These are phyloP conservation scores for Blastocystis sp. DNA, from an alignment of 352 stramenopile species.

Conservation along the genomic window DNA sequence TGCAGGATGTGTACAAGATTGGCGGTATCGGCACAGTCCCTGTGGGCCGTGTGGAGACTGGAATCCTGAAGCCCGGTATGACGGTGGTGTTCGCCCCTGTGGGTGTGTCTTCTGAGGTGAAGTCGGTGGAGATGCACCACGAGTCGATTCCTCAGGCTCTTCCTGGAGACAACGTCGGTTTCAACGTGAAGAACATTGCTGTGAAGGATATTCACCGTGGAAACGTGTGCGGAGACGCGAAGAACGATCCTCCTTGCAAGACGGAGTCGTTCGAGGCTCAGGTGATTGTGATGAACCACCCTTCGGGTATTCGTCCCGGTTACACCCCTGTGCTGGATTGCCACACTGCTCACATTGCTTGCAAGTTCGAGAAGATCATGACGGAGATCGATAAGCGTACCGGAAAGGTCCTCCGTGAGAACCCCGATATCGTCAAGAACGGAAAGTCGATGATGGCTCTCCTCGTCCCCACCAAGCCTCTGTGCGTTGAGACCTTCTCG, in stretches of 20 bases:
- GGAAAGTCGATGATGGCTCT: constrained; percentile 88
- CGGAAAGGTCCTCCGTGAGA: constrained; percentile 78
- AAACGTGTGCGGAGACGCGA: constrained; percentile 80
- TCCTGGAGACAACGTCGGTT: constrained; percentile 86
- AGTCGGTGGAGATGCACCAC: constrained; percentile 91
- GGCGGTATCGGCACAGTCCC: constrained; percentile 85
- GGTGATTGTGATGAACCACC: constrained; percentile 83
- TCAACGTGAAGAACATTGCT: constrained; percentile 89
- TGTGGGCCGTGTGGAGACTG: constrained; percentile 89
- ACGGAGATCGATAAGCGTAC: constrained; percentile 88
- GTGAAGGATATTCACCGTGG: constrained; percentile 83
- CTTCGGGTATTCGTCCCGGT: constrained; percentile 32
- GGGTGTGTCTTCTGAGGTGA: constrained; percentile 79
- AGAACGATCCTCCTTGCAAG: constrained; percentile 76
- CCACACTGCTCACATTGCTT: constrained; percentile 88
- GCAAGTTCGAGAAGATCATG: constrained; percentile 82
- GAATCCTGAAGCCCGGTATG: constrained; percentile 84
- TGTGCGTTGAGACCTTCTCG: constrained; percentile 87
- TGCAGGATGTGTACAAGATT: constrained; percentile 95
- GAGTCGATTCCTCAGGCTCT: constrained; percentile 76
- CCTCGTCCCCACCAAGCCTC: constrained; percentile 78
- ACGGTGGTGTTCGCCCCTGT: constrained; percentile 76
- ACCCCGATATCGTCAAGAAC: constrained; percentile 83
- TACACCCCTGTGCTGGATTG: constrained; percentile 78
- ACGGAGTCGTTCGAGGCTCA: constrained; percentile 81